Conservation (phyloP, 345 rosid species). For the Erucastrum elatum region DNA sequence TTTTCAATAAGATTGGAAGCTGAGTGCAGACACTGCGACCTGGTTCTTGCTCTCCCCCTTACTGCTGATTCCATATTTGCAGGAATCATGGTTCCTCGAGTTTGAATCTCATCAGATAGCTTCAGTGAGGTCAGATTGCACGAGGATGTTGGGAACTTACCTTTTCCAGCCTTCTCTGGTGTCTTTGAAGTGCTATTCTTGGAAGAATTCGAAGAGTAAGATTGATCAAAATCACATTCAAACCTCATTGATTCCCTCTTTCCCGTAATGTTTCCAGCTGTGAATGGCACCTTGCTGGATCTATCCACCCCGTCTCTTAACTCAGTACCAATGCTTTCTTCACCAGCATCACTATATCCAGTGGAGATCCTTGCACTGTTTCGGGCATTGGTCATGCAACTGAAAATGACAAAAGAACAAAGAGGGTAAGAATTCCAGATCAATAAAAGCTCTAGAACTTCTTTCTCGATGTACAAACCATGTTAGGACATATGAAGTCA, state of each 20-base stretch:
- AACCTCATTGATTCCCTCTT: constrained; percentile 62
- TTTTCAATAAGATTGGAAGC: constrained; percentile 46
- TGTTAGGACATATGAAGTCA: neutral
- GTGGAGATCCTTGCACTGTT: constrained; percentile 37
- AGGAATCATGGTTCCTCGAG: constrained; percentile 71
- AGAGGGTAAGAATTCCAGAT: neutral
- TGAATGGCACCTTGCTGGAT: constrained; percentile 25
- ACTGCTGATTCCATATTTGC: constrained; percentile 44
- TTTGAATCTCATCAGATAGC: constrained; percentile 78
- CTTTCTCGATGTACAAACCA: neutral
- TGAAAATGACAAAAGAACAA: constrained; percentile 19
- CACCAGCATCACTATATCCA: constrained; percentile 45
- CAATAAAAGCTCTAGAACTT: neutral
- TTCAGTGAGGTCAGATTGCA: constrained; percentile 61
- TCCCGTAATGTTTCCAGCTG: constrained; percentile 39
- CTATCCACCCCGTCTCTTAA: constrained; percentile 27
- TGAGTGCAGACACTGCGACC: constrained; percentile 64
- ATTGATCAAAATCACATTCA: constrained; percentile 49
- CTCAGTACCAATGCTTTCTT: constrained; percentile 35
- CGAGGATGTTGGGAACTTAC: constrained; percentile 39
- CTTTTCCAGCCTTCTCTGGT: constrained; percentile 32
- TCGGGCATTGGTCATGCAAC: constrained; percentile 53
- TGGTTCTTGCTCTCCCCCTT: constrained; percentile 49
- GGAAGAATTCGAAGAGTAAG: constrained; percentile 46
- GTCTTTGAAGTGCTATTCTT: constrained; percentile 33